Percentiles rank a stretch among this genome's conserved stretches.
Conservation (phyloP, 1,284 basidiomycete species). For the Taiwanofungus camphoratus region DNA sequence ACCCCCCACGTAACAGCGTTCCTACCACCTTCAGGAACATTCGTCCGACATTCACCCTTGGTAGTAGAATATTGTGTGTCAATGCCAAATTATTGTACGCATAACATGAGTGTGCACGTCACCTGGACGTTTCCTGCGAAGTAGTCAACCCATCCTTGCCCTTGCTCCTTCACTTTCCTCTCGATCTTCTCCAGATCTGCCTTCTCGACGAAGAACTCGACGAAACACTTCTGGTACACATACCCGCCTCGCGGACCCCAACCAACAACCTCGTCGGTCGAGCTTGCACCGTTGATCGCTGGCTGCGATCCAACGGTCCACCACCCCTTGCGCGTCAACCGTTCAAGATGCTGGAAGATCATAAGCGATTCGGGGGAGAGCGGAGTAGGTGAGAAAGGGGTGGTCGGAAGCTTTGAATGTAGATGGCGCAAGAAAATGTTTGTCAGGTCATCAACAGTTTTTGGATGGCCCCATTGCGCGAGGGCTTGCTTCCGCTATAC, state of each 20-base stretch:
- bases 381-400: slow-evolving; percentile 88
- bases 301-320: slow-evolving; percentile 99
- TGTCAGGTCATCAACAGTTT: slow-evolving; percentile 66
- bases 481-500: slow-evolving; percentile 60
- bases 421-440: slow-evolving; percentile 79
- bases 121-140: slow-evolving; percentile 80
- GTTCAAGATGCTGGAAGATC: slow-evolving; percentile 77
- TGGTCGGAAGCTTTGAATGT: slow-evolving; percentile 61
- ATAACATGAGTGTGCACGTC: neutral
- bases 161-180: slow-evolving; percentile 47
- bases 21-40: slow-evolving; percentile 73
- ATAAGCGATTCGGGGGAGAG: slow-evolving; percentile 81
- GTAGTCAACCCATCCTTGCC: slow-evolving; percentile 70
- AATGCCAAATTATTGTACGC: too few relatives aligned
- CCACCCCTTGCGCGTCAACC: slow-evolving; percentile 73
- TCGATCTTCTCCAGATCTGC: slow-evolving; percentile 64
- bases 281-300: slow-evolving; percentile 77
- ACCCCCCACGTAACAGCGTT: slow-evolving; percentile 99
- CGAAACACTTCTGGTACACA: slow-evolving; percentile 97
- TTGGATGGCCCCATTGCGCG: slow-evolving; percentile 80
- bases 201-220: slow-evolving; percentile 86
- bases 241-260: slow-evolving; percentile 93
- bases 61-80: slow-evolving; percentile 6
- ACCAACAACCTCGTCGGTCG: slow-evolving; percentile 76
- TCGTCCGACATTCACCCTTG: slow-evolving; percentile 84